Base-by-base conservation (phyloP, 139 green algal species). In the Spirogloea muscicola region DNA sequence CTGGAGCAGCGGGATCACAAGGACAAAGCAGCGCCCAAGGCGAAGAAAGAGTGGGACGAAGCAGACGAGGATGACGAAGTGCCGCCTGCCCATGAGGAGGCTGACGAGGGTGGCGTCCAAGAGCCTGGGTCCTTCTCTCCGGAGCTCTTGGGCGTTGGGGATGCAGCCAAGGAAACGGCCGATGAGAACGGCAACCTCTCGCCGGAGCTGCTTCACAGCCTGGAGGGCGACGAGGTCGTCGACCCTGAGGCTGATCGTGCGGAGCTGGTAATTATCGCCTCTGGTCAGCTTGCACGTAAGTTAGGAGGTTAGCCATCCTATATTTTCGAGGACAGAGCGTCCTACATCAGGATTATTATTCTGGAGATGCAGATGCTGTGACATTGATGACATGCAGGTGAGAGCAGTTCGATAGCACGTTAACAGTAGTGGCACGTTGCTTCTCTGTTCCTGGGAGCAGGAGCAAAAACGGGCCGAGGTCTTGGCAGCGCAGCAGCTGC, bases 231-330 rank as follows among this genome's bases (percentile, higher is more conserved):
- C 25, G 83, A 79, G 16, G 58, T 49, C 1, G 64, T 52, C 48
- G 67, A 75, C 6, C 75, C 76, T 3, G 85, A 86, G 38, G 85
- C 74, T 0, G 84, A 90, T 2, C 37, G 31, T 29, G 25, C 29
- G 3, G 63, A 68, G 89, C 16, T 76, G 87, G 48, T 89, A n/a
- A n/a, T n/a, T n/a, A n/a, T n/a, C n/a, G n/a, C n/a, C n/a, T n/a
- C n/a, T n/a, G n/a, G n/a, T n/a, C n/a, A n/a, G n/a, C n/a, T n/a
- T n/a, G n/a, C n/a, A n/a, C n/a, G n/a, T n/a, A n/a, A n/a, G n/a
- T n/a, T n/a, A n/a, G n/a, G n/a, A n/a, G n/a, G n/a, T n/a, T n/a
- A n/a, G n/a, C n/a, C n/a, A n/a, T n/a, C n/a, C n/a, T n/a, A n/a
- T n/a, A n/a, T n/a, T n/a, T n/a, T n/a, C n/a, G n/a, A n/a, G n/a